phyloP scores from a whole-genome alignment of 805 yeast species.

The Wickerhamiella lipophila region DNA sequence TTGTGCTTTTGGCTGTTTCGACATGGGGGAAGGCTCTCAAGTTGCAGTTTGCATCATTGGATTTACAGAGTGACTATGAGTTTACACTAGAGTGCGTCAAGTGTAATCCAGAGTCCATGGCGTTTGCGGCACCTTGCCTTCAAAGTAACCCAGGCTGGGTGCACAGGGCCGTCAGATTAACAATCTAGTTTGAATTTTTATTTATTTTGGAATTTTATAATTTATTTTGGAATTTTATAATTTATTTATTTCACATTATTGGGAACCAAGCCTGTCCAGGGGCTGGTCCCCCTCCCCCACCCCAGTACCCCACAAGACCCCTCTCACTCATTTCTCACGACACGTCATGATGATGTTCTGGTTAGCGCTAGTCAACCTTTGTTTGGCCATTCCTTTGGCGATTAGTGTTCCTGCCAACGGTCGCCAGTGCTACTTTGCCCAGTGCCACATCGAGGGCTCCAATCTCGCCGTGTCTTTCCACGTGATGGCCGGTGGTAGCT shows the following conservation, averaged over 20 bases:
- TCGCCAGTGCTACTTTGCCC: constrained; percentile 55
- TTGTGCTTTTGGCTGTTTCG: not conserved
- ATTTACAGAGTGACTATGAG: not conserved
- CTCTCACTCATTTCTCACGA: not conserved
- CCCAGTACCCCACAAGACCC: constrained; percentile 3
- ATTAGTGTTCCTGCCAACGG: constrained; percentile 67
- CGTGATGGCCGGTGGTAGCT: constrained; percentile 68
- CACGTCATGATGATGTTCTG: constrained; percentile 10
- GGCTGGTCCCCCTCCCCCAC: too few relatives aligned
- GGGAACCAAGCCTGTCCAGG: too few relatives aligned
- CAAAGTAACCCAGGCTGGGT: not conserved
- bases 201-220: not conserved
- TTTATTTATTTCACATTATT: too few relatives aligned
- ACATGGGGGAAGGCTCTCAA: constrained; percentile 1
- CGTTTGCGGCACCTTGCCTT: not conserved
- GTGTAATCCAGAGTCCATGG: not conserved
- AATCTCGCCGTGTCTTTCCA: constrained; percentile 69
- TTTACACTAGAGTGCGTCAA: not conserved
- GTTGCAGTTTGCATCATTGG: constrained; percentile 1
- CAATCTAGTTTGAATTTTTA: not conserved
- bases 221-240: too few relatives aligned
- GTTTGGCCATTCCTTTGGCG: constrained; percentile 45
- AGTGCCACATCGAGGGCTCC: constrained; percentile 46
- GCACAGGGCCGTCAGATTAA: not conserved
- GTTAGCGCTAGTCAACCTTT: constrained; percentile 5